These are phyloP conservation scores for Pythium sukuiense DNA, from an alignment of 352 stramenopile species.

Conservation along the genomic window DNA sequence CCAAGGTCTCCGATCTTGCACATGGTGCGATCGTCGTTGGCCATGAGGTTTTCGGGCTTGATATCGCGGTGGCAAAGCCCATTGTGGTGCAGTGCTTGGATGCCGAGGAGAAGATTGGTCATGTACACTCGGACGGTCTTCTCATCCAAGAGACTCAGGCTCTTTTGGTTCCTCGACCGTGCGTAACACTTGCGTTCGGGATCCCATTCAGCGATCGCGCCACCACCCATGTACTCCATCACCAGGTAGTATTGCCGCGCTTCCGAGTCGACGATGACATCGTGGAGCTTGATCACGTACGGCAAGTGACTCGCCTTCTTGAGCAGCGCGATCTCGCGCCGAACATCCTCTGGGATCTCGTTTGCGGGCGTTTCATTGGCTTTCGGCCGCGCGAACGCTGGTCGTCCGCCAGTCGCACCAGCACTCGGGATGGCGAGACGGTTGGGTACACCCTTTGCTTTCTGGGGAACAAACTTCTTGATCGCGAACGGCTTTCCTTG, in stretches of 20 bases:
- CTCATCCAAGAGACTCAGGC: conserved; percentile 44
- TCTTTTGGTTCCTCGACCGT: conserved; percentile 40
- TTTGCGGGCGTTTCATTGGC: conserved; percentile 7
- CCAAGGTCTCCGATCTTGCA: conserved; percentile 86
- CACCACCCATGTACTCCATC: conserved; percentile 87
- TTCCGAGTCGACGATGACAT: conserved; percentile 74
- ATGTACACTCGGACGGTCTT: conserved; percentile 51
- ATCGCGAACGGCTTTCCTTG: conserved; percentile 64
- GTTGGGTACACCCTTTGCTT: conserved; percentile 53
- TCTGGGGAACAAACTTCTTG: conserved; percentile 69
- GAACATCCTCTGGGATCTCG: conserved; percentile 53
- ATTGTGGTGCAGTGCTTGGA: conserved; percentile 76
- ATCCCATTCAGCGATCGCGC: conserved; percentile 78
- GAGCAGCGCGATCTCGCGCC: conserved; percentile 71
- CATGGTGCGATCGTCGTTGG: conserved; percentile 46
- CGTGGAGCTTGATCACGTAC: conserved; percentile 64
- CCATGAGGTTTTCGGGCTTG: conserved; percentile 84
- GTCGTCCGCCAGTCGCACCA: neutral
- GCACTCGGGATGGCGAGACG: conserved; percentile 34
- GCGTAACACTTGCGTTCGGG: conserved; percentile 63
- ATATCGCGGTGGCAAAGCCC: conserved; percentile 84
- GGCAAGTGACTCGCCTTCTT: conserved; percentile 73
- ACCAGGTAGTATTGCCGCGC: conserved; percentile 67
- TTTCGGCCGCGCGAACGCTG: neutral
- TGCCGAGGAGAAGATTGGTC: conserved; percentile 58